These are phyloP conservation scores for Penicillium atrosanguineum DNA, from an alignment of 495 filamentous ascomycete species.

Conservation along the genomic window DNA sequence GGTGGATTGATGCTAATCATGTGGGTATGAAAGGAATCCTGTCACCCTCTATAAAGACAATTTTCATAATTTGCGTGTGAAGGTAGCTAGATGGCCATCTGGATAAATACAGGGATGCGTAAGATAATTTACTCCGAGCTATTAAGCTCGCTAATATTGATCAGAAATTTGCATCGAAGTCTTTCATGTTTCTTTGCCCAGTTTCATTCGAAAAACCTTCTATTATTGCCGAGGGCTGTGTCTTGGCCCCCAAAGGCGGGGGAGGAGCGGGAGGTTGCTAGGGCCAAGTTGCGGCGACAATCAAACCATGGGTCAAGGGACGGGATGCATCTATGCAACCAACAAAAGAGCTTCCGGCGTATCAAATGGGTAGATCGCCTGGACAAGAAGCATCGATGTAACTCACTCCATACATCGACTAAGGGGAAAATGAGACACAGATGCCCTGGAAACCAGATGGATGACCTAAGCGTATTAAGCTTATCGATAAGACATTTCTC, in stretches of 20 bases:
- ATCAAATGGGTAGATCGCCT: background rate
- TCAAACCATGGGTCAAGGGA: slow-evolving; percentile 8
- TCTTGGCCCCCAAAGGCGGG: slow-evolving; percentile 6
- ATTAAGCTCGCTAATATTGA: background rate
- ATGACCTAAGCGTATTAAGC: slow-evolving; percentile 36
- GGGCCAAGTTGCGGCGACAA: slow-evolving; percentile 5
- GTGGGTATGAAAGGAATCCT: too few species aligned
- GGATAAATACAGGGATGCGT: too few species aligned
- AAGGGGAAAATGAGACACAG: background rate
- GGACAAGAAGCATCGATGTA: background rate
- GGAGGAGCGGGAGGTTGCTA: slow-evolving; percentile 18
- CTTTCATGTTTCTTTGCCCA: background rate
- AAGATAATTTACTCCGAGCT: too few species aligned
- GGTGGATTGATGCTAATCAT: too few species aligned
- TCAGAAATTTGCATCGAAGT: background rate
- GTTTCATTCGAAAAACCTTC: background rate
- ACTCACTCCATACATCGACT: background rate
- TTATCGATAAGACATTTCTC: slow-evolving; percentile 42
- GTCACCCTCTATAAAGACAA: too few species aligned
- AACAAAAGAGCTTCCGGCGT: background rate
- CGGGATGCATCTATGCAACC: background rate
- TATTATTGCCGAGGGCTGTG: background rate
- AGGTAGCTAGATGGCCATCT: too few species aligned
- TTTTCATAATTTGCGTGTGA: too few species aligned
- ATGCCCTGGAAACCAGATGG: slow-evolving; percentile 11